Evolutionary conservation across 495 filamentous ascomycete genomes (phyloP), one percentile per base, ranked within the genome.

Genomic region (Parathielavia hyrcaniae): DNA sequence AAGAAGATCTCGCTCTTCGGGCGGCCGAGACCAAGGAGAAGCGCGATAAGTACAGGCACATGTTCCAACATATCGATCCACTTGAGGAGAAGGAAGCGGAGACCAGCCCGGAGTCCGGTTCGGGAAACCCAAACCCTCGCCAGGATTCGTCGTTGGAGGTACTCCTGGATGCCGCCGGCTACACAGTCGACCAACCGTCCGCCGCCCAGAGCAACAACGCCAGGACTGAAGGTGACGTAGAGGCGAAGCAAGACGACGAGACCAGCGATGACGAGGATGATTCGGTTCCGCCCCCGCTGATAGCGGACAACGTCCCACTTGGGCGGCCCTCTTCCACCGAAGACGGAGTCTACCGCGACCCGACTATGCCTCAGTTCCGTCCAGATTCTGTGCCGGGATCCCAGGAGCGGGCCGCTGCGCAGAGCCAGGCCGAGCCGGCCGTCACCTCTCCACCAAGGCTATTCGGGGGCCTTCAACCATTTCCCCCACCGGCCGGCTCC

Each of bases 1-100:
- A 87, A 59, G 93, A 98, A 71, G 85, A 89, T 57, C 68, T 87
- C 9, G 83, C 90, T 10, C 75, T 95, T 60, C 79, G 86, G 50
- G 84, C 81, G 10, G 79, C 81, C 40, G 76, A 80, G 16, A 89
- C 83, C 1, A 84, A 82, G 55, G 69, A 73, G 20, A 76, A 83
- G 53, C 84, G 90, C 39, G 76, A 82, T 45, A 73, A 71, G 50
- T 80, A 81, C 72, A 74, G 82, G 22, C 62, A 64, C 0, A 52
- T 70, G 12, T 70, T 76, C 49, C 64, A 73, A 36, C 69, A 77
- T 4, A 80, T 85, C 38, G 75, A 81, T 49, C 70, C 77, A 5
- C 68, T 76, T 7, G 71, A 76, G 20, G 60, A 66, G 38, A 67
- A 71, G 11, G 58, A 63, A 20, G 14, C 50, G 55, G 44, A 61